Base-by-base conservation (phyloP, 176 grass and related monocot species). In the Zoysia japonica region DNA sequence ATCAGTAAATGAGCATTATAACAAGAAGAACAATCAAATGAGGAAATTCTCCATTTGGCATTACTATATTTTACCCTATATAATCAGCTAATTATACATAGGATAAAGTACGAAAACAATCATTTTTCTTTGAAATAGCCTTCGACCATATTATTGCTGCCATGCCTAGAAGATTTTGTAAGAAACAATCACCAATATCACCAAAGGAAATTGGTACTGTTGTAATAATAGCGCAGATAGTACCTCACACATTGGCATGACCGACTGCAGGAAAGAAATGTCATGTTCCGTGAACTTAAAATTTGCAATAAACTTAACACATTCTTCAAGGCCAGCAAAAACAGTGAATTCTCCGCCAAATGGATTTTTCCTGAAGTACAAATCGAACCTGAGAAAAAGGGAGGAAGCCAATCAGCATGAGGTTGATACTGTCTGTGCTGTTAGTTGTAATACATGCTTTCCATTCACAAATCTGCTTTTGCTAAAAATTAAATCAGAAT, bases 281-380 rank as follows among this genome's bases (percentile, higher is more conserved):
- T 98, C 96, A 67, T 91, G 56, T 60, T 90, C 78, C 0, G 70
- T 92, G 65, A 98, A 86, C 81, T 91, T 94, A 82, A 93, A 98
- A 86, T 98, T 98, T 1, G 92, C 96, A 87, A 98, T 86, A 78
- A 98, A 88, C 38, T 86, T 91, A 63, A 98, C 85, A 85, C 96
- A 98, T 94, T 98, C 96, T 49, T 98, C 96, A 84, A 98, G 90
- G 74, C 96, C 96, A 76, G 90, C 96, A 87, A 94, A 94, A 72
- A 98, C 92, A 65, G 92, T 93, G 77, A 94, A 98, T 77, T 98
- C 96, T 52, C 96, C 96, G 15, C 92, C 92, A 89, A 98, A 98
- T 70, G 96, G 92, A 78, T 93, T 98, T 84, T 94, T 98, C 81
- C 92, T 94, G 40, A 98, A 98, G 84, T 98, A 98, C 40, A 98